Evolutionary conservation across 805 yeast species (phyloP), one percentile per base, ranked within the genome.

Genomic region (Kuraishia capsulata): DNA sequence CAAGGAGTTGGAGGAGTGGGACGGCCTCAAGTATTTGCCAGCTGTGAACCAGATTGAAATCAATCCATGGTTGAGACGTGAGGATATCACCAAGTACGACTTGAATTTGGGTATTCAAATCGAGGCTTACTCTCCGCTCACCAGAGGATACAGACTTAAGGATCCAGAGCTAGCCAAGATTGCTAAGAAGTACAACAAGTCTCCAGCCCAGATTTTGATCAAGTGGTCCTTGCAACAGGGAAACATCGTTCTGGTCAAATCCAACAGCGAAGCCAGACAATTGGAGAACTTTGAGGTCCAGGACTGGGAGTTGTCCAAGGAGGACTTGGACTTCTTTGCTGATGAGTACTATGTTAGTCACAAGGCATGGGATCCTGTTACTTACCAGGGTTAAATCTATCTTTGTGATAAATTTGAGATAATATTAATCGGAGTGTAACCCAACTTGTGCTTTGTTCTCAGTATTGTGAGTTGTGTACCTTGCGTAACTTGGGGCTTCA

Each of bases 211-310:
- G 47, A 68, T 81, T 18, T 59, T 82, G 43, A 62, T 81, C 37
- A 71, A 78, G 44, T 83, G 90, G 90, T 73, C 82, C 1, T 61
- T 73, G 35, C 69, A 71, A 42, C 76, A 78, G 47, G 87, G 86
- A 2, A 72, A 69, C 44, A 64, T 81, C 28, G 45, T 46, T 3
- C 42, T 56, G 14, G 59, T 59, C 53, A 67, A 56, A 62, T 62
- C 57, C 52, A 23, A 16, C 32, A 14, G n/a, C 23, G 25, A 14
- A 18, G 21, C 28, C 29, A 56, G 76, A 41, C 48, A 68, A 42
- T 47, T 48, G 34, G 48, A 57, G 21, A 71, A 72, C 49, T 51
- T 67, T 32, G 51, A 54, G 36, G 53, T 57, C 4, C 62, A 59
- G 30, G 62, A 57, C 41, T 53, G 63, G 30, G 67, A 62, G 44